Evolutionary conservation across 108 stramenopile genomes (phyloP).

Genomic region (Conticribra weissflogii): DNA sequence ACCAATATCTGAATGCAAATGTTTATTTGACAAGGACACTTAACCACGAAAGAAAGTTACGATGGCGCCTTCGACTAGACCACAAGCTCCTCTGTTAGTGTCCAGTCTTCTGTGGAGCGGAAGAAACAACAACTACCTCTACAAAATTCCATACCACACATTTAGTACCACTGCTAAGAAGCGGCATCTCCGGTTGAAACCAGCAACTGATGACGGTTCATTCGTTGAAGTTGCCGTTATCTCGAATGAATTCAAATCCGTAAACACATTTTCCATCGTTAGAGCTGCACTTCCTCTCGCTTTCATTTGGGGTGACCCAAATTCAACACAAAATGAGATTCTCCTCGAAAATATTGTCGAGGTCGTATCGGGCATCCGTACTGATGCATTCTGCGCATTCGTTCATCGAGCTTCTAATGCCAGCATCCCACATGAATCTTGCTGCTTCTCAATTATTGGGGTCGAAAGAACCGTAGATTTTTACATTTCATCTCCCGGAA

Average conservation of each 20-base stretch:
- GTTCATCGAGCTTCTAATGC: slow-evolving; percentile 20
- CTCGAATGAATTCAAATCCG: not conserved
- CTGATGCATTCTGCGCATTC: slow-evolving; percentile 34
- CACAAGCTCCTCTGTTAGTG: slow-evolving; percentile 4
- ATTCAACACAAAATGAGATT: slow-evolving; percentile 13
- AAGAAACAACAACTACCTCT: slow-evolving; percentile 10
- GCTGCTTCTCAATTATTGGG: slow-evolving; percentile 33
- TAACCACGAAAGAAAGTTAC: not conserved
- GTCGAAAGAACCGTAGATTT: slow-evolving; percentile 33
- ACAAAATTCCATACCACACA: slow-evolving; percentile 39
- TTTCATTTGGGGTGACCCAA: slow-evolving; percentile 33
- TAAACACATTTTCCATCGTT: slow-evolving; percentile 5
- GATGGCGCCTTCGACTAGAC: not conserved
- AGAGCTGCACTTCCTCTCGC: slow-evolving; percentile 30
- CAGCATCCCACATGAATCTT: slow-evolving; percentile 24
- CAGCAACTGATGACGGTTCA: not conserved
- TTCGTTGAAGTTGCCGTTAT: slow-evolving; percentile 34
- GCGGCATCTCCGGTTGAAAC: slow-evolving; percentile 28
- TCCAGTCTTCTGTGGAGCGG: slow-evolving; percentile 26
- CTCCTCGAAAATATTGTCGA: slow-evolving; percentile 21
- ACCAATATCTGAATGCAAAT: no score
- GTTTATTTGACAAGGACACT: no score
- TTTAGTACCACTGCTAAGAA: slow-evolving; percentile 32
- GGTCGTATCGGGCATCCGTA: slow-evolving; percentile 11
- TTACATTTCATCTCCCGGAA: slow-evolving; percentile 18